Evolutionary conservation across 116 monocot species (phyloP), one percentile per base, ranked within the genome.

Genomic region (Cymodocea nodosa): DNA sequence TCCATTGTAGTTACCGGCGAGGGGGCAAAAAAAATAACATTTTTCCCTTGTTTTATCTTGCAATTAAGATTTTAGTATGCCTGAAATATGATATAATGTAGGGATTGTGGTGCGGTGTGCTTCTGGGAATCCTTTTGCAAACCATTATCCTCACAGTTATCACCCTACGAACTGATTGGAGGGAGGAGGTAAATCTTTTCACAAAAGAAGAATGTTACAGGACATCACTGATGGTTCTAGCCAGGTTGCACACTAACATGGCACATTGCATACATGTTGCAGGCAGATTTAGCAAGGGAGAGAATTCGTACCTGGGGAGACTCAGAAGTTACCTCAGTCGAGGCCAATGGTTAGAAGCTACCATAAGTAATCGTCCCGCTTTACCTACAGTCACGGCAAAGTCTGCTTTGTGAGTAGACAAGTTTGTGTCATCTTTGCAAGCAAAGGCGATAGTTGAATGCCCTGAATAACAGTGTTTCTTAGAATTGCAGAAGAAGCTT

Each of bases 51-150:
- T 34, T 62, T 18, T 23, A 30, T 59, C 24, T 30, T 66, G 23
- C 16, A n/a, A 13, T 30, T 66, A 56, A 22, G 56, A 56, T 56
- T 56, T 23, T 56, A 22, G 10, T 37, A 35, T 35, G 35, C 23
- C 24, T 5, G 36, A 15, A 4, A 51, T 50, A 34, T 52, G 9
- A 61, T 61, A 23, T 18, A 15, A 50, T 66, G 17, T 10, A 80
- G 83, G 86, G 86, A 65, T 56, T 86, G 54, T 86, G 86, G 82
- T 56, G 62, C 56, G 85, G 85, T 52, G 44, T 83, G 52, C 64
- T 82, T 37, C 4, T 71, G 44, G 86, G 86, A 37, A 63, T 74
- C 56, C 17, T 77, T 14, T 50, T 86, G 16, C 83, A 83, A 59
- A 79, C 76, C 12, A 40, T 75, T 7, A 74, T 83, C 11, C 77